phyloP scores from a whole-genome alignment of 371 early-diverging fungal genomes.

The Mortierella sp. region DNA sequence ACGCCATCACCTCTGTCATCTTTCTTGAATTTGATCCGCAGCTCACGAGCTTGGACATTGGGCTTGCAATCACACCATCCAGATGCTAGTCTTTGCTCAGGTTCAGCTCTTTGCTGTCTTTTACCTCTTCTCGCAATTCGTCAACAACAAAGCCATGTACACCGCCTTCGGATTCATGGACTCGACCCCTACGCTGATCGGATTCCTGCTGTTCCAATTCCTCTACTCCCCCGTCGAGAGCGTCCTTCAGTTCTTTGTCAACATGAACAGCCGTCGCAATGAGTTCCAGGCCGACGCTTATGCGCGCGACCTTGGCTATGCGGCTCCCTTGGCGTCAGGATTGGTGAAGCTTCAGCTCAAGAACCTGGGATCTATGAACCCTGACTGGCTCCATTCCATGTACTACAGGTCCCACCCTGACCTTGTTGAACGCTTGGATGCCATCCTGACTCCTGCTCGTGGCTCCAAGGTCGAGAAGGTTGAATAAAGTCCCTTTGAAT shows the following conservation, averaged over 20 bases:
- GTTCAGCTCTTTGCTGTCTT: slow-evolving; percentile 85
- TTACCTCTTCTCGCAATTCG: slow-evolving; percentile 86
- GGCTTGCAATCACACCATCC: slow-evolving; percentile 89
- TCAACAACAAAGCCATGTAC: slow-evolving; percentile 81
- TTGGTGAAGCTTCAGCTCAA: slow-evolving; percentile 93
- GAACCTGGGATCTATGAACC: slow-evolving; percentile 92
- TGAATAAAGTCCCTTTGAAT: slow-evolving; percentile 32
- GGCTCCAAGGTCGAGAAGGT: slow-evolving; percentile 56
- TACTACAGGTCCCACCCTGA: slow-evolving; percentile 97
- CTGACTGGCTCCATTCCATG: slow-evolving; percentile 93
- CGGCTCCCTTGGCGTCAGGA: slow-evolving; percentile 79
- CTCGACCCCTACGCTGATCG: slow-evolving; percentile 84
- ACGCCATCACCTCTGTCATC: neutral
- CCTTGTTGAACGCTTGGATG: slow-evolving; percentile 89
- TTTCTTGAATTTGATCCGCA: slow-evolving; percentile 24
- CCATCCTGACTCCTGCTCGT: slow-evolving; percentile 61
- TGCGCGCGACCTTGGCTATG: slow-evolving; percentile 92
- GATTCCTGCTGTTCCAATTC: slow-evolving; percentile 90
- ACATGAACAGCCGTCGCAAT: slow-evolving; percentile 86
- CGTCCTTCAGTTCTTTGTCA: slow-evolving; percentile 81
- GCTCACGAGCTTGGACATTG: slow-evolving; percentile 99
- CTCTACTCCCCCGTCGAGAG: slow-evolving; percentile 86
- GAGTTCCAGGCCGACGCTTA: slow-evolving; percentile 98
- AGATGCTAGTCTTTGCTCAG: slow-evolving; percentile 81
- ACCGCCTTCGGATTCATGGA: slow-evolving; percentile 85